A percentile compares a stretch with the other conserved stretches of the same genome.
These are phyloP conservation scores for Hypoxylon lienhwacheense DNA, from an alignment of 495 filamentous ascomycete genomes.

Conservation along the genomic window DNA sequence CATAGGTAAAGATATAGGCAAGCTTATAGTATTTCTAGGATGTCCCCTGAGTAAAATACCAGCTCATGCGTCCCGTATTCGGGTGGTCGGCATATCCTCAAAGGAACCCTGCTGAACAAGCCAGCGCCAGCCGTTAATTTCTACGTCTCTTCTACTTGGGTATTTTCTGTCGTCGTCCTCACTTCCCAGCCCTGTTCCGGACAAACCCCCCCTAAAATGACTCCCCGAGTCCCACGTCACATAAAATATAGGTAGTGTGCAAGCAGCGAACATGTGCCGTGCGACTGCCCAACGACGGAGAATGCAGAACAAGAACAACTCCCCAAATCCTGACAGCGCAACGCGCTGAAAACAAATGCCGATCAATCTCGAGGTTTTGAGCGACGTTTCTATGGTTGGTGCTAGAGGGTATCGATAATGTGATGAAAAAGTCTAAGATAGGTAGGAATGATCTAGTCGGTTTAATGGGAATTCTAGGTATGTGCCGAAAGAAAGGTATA, in stretches of 20 bases:
- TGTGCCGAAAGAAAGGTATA: slow-evolving; percentile 6
- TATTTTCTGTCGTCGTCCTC: too few species aligned
- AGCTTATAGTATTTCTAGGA: too few species aligned
- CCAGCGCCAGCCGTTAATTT: too few species aligned
- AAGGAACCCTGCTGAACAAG: too few species aligned
- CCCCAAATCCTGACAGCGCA: slow-evolving; percentile 12
- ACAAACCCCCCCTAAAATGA: not conserved
- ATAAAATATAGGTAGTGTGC: too few species aligned
- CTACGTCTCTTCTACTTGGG: too few species aligned
- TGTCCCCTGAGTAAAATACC: too few species aligned
- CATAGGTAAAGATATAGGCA: too few species aligned
- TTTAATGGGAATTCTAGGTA: slow-evolving; percentile 1
- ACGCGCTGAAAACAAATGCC: slow-evolving; percentile 4
- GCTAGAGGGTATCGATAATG: slow-evolving; percentile 28
- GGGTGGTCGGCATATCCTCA: too few species aligned
- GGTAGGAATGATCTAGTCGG: not conserved
- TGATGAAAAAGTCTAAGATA: slow-evolving; percentile 11
- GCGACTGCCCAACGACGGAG: slow-evolving; percentile 12
- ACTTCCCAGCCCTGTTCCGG: not conserved
- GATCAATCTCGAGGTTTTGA: slow-evolving; percentile 6
- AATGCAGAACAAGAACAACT: slow-evolving; percentile 11
- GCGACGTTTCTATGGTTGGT: slow-evolving; percentile 6
- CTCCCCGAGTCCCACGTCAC: slow-evolving; percentile 8
- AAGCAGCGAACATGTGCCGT: not conserved
- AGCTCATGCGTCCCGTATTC: too few species aligned